These are phyloP conservation scores for Bryoglossum gracile DNA, from an alignment of 495 filamentous ascomycete species.

Conservation along the genomic window DNA sequence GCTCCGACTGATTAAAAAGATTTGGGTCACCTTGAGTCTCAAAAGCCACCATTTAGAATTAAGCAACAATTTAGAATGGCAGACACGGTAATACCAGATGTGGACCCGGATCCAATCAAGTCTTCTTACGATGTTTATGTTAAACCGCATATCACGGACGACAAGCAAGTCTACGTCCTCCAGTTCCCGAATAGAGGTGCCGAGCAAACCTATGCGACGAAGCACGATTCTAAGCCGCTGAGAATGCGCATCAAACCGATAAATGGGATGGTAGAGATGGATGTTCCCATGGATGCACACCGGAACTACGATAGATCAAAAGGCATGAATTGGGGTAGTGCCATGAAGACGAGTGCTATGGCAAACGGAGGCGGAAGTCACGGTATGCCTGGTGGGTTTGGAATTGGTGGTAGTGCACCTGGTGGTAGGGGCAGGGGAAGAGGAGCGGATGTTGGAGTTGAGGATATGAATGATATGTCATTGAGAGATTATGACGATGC, in stretches of 20 bases:
- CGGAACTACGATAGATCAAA: conserved; percentile 57
- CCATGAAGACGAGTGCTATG: conserved; percentile 47
- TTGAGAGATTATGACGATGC: conserved; percentile 41
- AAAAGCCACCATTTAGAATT: no score
- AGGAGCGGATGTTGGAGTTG: conserved; percentile 29
- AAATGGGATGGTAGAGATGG: conserved; percentile 65
- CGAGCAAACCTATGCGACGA: conserved; percentile 49
- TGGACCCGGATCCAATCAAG: conserved; percentile 42
- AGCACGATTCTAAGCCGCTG: conserved; percentile 45
- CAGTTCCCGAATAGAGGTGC: conserved; percentile 57
- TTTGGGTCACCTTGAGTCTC: no score
- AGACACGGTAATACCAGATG: background rate
- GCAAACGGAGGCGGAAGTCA: conserved; percentile 51
- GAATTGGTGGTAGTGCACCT: conserved; percentile 33
- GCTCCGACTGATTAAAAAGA: no score
- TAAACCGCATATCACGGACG: conserved; percentile 31
- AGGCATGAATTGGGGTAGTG: conserved; percentile 59
- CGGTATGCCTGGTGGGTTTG: conserved; percentile 54
- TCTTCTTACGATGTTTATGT: conserved; percentile 57
- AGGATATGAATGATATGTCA: conserved; percentile 35
- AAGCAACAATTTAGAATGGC: conserved; percentile 9
- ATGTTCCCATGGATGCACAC: conserved; percentile 57
- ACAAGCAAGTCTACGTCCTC: conserved; percentile 50
- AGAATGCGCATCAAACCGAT: conserved; percentile 59
- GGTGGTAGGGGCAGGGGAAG: conserved; percentile 31